Conservation (phyloP, 257 asterid genomes). For the Ligustrum vulgare region DNA sequence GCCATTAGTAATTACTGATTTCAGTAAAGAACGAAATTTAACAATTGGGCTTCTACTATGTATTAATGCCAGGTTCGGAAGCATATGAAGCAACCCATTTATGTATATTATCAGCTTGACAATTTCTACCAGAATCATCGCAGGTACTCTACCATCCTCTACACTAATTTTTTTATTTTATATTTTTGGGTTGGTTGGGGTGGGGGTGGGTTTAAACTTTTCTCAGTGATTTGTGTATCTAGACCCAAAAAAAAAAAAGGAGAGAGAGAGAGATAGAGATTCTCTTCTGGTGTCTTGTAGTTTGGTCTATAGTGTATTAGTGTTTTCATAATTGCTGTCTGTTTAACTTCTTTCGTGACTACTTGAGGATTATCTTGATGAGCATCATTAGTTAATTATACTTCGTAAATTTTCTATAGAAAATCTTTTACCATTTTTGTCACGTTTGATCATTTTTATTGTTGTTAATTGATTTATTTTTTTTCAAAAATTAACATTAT, state of each 20-base stretch:
- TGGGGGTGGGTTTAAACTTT: not conserved
- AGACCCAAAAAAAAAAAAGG: too few relatives aligned
- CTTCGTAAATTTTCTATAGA: too few relatives aligned
- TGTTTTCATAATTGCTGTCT: not conserved
- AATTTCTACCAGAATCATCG: slow-evolving; percentile 59
- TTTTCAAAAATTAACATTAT: too few relatives aligned
- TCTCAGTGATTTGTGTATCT: not conserved
- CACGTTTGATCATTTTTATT: too few relatives aligned
- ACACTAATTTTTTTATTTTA: not conserved
- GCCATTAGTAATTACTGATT: not conserved
- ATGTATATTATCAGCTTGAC: slow-evolving; percentile 53
- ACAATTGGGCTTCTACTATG: not conserved
- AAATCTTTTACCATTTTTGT: too few relatives aligned
- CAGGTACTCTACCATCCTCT: slow-evolving; percentile 44
- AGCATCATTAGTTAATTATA: not conserved
- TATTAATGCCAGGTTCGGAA: slow-evolving; percentile 35
- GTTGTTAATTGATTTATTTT: too few relatives aligned
- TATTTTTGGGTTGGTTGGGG: not conserved
- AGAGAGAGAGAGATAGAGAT: not conserved
- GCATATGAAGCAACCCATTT: slow-evolving; percentile 43
- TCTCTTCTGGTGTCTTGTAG: not conserved
- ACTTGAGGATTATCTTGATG: slow-evolving; percentile 1
- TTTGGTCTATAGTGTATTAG: not conserved
- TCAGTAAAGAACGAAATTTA: not conserved
- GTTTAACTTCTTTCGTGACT: not conserved